Percentiles rank a stretch among this genome's conserved stretches.
These are phyloP conservation scores for Fagopyrum homotropicum DNA, from an alignment of 148 eudicot species.

Conservation along the genomic window DNA sequence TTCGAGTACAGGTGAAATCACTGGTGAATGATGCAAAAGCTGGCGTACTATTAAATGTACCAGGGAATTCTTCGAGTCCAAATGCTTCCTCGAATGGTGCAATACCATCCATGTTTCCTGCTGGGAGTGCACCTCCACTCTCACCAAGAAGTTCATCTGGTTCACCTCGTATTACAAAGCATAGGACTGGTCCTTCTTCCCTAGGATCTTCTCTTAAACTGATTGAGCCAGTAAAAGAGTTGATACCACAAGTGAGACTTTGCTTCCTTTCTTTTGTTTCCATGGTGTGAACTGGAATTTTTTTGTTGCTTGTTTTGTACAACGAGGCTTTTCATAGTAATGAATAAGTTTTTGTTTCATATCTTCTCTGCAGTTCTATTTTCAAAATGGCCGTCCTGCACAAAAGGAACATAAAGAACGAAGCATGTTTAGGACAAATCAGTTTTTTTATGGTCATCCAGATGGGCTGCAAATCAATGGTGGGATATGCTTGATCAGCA, in stretches of 20 bases:
- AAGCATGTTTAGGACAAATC: conserved; percentile 82
- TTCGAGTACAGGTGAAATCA: conserved; percentile 71
- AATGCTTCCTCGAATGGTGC: conserved; percentile 65
- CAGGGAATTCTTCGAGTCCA: conserved; percentile 62
- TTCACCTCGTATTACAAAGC: conserved; percentile 82
- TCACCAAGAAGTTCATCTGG: conserved; percentile 98
- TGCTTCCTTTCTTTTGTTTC: not conserved
- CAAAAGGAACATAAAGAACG: conserved; percentile 86
- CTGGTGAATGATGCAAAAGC: conserved; percentile 78
- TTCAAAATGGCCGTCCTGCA: conserved; percentile 89
- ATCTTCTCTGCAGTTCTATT: conserved; percentile 64
- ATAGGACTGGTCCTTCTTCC: conserved; percentile 68
- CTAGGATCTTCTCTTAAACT: conserved; percentile 74
- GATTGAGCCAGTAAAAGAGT: conserved; percentile 82
- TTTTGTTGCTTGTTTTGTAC: not conserved
- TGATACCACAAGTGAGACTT: conserved; percentile 73
- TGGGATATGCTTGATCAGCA: conserved; percentile 23
- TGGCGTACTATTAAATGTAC: conserved; percentile 49
- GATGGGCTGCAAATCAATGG: conserved; percentile 88
- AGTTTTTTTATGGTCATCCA: conserved; percentile 75
- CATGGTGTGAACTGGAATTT: not conserved
- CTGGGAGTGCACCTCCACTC: conserved; percentile 98
- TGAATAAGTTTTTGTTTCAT: conserved; percentile 2
- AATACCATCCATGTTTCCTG: conserved; percentile 95
- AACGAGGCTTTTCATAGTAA: not conserved